Base-by-base conservation (phyloP, 306 rosid genomes). In the Vachellia pachyceras region DNA sequence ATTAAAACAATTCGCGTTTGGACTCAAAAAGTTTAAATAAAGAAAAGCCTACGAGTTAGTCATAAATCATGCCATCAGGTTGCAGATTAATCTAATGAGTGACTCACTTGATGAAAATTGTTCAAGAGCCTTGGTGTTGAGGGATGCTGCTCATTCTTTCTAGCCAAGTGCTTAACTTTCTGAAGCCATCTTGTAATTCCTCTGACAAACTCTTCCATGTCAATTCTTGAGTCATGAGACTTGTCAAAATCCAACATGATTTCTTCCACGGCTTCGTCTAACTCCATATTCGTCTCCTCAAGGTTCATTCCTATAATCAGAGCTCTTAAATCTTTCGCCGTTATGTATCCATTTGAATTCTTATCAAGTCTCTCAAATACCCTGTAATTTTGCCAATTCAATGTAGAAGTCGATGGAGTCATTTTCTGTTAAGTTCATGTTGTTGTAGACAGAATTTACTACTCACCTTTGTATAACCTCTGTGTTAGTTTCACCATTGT, bases 101-200 rank as follows among this genome's bases (percentile, higher is more conserved):
- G 14, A 67, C 75, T 36, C 37, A 50, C 82, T 68, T 25, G 57
- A 37, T 69, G 82, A 73, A 69, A 79, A 55, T 18, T n/a, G 20
- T 69, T 79, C 20, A 69, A 29, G 22, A 79, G 44, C 45, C 11
- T 29, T 41, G 49, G 82, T 55, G 82, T 69, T 69, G 17, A 36
- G 77, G 77, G 77, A 71, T 65, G 33, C 18, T 35, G 72, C 49
- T 0, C 78, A 42, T 29, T 60, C 18, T 55, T 52, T 44, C 55
- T 73, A 35, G 85, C 64, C 17, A 57, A 80, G 18, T 9, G 84
- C 81, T 60, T 79, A 36, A 81, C 85, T 61, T 61, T 46, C 55
- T 58, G 61, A 54, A 87, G 65, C 87, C 90, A 87, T 71, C 74
- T 85, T 40, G 85, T 58, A 29, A 77, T 85, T 66, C 87, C 88